Conservation (phyloP, 2,329 filamentous ascomycete genomes). For the Colletotrichum tanaceti region DNA sequence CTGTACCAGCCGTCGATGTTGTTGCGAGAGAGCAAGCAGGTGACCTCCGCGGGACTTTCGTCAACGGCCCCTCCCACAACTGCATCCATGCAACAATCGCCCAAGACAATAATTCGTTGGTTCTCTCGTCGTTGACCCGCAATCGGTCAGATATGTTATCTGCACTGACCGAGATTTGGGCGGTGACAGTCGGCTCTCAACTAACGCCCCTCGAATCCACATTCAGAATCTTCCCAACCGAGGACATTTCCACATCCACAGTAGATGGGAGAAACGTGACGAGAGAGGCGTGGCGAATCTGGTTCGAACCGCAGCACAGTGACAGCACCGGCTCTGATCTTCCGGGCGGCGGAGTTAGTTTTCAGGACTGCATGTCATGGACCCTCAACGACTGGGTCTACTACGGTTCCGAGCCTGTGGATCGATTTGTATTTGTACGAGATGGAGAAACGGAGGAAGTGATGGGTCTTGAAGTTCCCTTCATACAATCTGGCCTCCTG, state of each 20-base stretch:
- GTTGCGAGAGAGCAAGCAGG: constrained; percentile 45
- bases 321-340: constrained; percentile 47
- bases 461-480: constrained; percentile 50
- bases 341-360: constrained; percentile 43
- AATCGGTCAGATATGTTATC: constrained; percentile 43
- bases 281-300: constrained; percentile 47
- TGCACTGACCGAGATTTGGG: constrained; percentile 43
- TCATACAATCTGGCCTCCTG: constrained; percentile 48
- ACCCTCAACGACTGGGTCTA: constrained; percentile 50
- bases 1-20: constrained; percentile 47
- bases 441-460: constrained; percentile 43
- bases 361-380: constrained; percentile 48
- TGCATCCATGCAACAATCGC: constrained; percentile 41
- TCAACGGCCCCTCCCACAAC: neutral
- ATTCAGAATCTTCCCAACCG: constrained; percentile 46
- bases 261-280: constrained; percentile 35
- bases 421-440: constrained; percentile 48
- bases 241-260: constrained; percentile 34
- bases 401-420: constrained; percentile 50
- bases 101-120: constrained; percentile 45
- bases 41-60: constrained; percentile 42
- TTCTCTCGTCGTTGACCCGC: constrained; percentile 43
- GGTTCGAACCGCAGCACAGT: constrained; percentile 42
- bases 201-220: constrained; percentile 33
- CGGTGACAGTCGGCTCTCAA: constrained; percentile 43